phyloP scores from a whole-genome alignment of 345 rosid genomes.

The Citrus sp. region DNA sequence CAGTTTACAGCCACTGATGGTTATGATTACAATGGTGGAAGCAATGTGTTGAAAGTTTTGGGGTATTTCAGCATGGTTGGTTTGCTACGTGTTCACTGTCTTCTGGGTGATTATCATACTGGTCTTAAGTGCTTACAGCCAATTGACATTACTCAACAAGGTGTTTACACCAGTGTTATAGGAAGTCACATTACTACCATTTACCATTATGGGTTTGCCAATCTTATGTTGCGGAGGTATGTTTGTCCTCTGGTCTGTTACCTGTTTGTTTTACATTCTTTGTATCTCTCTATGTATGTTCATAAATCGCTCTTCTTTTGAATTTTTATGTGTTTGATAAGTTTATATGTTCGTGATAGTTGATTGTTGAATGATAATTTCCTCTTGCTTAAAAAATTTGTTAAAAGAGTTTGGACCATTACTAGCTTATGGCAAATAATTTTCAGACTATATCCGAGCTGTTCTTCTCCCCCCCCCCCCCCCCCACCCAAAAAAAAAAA shows the following conservation, averaged over 20 bases:
- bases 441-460: not conserved
- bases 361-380: not conserved
- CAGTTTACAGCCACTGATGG: conserved; percentile 98
- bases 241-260: not conserved
- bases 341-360: not conserved
- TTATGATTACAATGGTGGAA: conserved; percentile 92
- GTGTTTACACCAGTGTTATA: conserved; percentile 84
- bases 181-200: conserved; percentile 94
- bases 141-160: conserved; percentile 91
- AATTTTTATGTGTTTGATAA: no score
- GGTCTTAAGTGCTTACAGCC: conserved; percentile 92
- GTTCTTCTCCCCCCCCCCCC: not conserved
- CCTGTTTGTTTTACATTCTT: not conserved
- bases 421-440: not conserved
- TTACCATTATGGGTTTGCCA: conserved; percentile 97
- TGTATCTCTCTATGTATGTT: not conserved
- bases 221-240: conserved; percentile 95
- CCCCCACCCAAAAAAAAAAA: no score
- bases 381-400: not conserved
- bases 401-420: not conserved
- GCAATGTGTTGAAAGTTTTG: conserved; percentile 92
- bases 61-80: conserved; percentile 99
- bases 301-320: not conserved
- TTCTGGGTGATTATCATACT: conserved; percentile 93
- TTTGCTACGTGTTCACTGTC: conserved; percentile 91